A percentile compares a stretch with the other conserved stretches of the same genome.
phyloP scores from a whole-genome alignment of 257 asterid species.

The Salvia hispanica region DNA sequence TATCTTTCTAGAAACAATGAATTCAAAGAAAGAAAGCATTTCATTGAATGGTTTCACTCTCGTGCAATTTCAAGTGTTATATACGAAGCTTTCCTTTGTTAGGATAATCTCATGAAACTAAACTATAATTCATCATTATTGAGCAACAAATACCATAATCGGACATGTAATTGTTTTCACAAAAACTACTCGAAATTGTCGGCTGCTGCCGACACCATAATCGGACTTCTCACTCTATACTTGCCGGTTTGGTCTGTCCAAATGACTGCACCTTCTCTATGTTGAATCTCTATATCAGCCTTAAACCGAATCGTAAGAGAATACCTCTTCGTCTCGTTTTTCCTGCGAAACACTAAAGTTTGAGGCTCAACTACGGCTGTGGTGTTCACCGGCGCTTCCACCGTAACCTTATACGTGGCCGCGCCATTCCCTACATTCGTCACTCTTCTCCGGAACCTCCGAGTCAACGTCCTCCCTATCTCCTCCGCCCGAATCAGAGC shows the following conservation, averaged over 20 bases:
- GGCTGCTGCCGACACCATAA: conserved; percentile 34
- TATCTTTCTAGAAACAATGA: too few species aligned
- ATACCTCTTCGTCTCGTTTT: conserved; percentile 40
- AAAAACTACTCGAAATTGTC: neutral
- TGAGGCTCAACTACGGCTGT: conserved; percentile 28
- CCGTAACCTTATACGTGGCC: conserved; percentile 30
- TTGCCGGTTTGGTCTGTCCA: conserved; percentile 41
- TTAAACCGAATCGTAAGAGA: conserved; percentile 33
- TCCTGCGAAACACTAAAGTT: conserved; percentile 35
- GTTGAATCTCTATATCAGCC: conserved; percentile 1
- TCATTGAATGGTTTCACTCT: too few species aligned
- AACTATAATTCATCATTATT: too few species aligned
- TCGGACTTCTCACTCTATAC: conserved; percentile 40
- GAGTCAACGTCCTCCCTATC: conserved; percentile 13
- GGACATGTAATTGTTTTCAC: too few species aligned
- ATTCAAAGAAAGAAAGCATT: too few species aligned
- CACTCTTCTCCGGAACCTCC: conserved; percentile 37
- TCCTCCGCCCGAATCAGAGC: conserved; percentile 30
- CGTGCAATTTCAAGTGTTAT: too few species aligned
- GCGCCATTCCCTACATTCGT: conserved; percentile 47
- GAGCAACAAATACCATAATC: too few species aligned
- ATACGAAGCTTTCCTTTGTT: too few species aligned
- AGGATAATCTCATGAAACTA: too few species aligned
- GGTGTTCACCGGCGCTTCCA: conserved; percentile 32
- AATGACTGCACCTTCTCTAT: conserved; percentile 36